Base-by-base conservation (phyloP, 192 early-diverging fungal genomes). In the Coemansia sp. region DNA sequence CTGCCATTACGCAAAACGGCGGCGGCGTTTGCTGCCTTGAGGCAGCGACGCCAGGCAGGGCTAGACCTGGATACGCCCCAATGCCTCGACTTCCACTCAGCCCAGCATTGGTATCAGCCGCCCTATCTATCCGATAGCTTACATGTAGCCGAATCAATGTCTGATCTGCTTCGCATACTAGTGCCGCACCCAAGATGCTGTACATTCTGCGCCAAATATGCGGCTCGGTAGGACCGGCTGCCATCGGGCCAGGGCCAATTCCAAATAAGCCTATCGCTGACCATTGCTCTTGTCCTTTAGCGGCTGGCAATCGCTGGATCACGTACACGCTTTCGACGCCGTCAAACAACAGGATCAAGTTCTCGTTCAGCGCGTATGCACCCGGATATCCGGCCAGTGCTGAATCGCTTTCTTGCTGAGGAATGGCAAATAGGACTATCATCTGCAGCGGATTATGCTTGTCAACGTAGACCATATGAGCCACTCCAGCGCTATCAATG, bases 381-480 rank as follows among this genome's bases (percentile, higher is more conserved):
- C 70, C 64, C 0, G 74, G 74, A 36, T 84, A 84, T 11, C 82
- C 82, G 2, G 41, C 36, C 14, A 73, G 34, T 14, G 75, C 75
- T 15, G 62, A 44, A 8, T 62, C 63, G 23, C 57, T 66, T 34
- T 57, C 27, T 8, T 41, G 27, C 39, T 34, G 25, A 2, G 77
- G 81, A 44, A 84, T 73, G 17, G 29, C 39, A 51, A 84, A 78
- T 29, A 84, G 72, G 3, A 5, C 23, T 27, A 45, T 62, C 55
- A 65, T 62, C 21, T 27, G 67, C 5, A 48, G 65, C 27, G 41
- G 14, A 5, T n/a, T 36, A 0, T 41, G n/a, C 19, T 38, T 21
- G 59, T 38, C 42, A 10, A 64, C n/a, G 14, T 59, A n/a, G 3
- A 70, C 67, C 66, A 84, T 27, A n/a, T 72, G 55, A n/a, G 73